Evolutionary conservation across 1,284 basidiomycete species (phyloP).

Genomic region (Pyrrhoderma lamaoense): DNA sequence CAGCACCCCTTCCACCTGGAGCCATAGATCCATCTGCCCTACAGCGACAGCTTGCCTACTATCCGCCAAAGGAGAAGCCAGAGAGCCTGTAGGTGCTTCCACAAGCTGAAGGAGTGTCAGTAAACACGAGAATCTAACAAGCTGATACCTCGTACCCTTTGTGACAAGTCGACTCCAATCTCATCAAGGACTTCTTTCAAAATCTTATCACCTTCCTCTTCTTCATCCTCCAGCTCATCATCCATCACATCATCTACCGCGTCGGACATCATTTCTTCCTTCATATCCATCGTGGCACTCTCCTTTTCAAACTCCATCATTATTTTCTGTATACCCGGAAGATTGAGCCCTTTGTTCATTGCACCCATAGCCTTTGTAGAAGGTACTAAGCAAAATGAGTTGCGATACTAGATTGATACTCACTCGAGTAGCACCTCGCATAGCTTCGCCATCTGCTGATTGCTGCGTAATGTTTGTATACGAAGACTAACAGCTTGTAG

Average conservation of each 20-base stretch:
- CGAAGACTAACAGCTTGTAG: slow-evolving; percentile 93
- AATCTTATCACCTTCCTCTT: slow-evolving; percentile 94
- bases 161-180: slow-evolving; percentile 89
- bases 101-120: slow-evolving; percentile 49
- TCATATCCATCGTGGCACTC: slow-evolving; percentile 99
- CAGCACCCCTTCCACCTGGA: slow-evolving; percentile 23
- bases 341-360: slow-evolving; percentile 95
- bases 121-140: background rate
- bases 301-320: slow-evolving; percentile 99
- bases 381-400: too few relatives aligned
- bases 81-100: slow-evolving; percentile 71
- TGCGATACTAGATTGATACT: slow-evolving; percentile 25
- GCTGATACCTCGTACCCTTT: slow-evolving; percentile 57
- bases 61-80: slow-evolving; percentile 55
- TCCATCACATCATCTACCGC: slow-evolving; percentile 99
- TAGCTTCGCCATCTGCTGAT: slow-evolving; percentile 99
- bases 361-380: slow-evolving; percentile 88
- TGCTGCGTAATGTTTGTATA: slow-evolving; percentile 94
- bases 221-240: slow-evolving; percentile 86
- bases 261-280: slow-evolving; percentile 99
- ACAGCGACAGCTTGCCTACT: slow-evolving; percentile 76
- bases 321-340: slow-evolving; percentile 91
- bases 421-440: slow-evolving; percentile 95
- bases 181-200: slow-evolving; percentile 95
- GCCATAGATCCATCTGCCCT: slow-evolving; percentile 39